A percentile compares a stretch with the other conserved stretches of the same genome.
Conservation (phyloP, 2,329 filamentous ascomycete genomes). For the Thermothelomyces thermophilus region DNA sequence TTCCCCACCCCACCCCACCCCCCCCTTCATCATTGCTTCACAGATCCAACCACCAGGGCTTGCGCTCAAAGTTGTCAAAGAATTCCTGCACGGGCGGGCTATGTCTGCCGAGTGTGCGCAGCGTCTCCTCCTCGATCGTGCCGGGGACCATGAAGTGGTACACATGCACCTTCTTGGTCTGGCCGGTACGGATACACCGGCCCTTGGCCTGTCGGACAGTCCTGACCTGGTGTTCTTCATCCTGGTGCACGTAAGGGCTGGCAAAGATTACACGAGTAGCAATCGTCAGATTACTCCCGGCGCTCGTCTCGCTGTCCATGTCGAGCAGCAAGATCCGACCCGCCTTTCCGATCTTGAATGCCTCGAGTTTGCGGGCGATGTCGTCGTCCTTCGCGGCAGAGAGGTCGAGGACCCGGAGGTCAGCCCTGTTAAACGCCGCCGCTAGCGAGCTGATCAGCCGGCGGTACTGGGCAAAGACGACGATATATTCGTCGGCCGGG, state of each 20-base stretch:
- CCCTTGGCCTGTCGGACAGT: conserved; percentile 37
- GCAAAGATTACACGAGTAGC: conserved; percentile 40
- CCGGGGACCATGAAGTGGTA: conserved; percentile 35
- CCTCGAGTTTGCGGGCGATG: conserved; percentile 18
- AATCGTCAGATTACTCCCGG: conserved; percentile 36
- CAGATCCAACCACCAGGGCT: conserved; percentile 15
- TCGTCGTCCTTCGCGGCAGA: background rate
- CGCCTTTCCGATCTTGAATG: conserved; percentile 26
- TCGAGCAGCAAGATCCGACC: conserved; percentile 33
- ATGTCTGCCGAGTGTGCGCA: conserved; percentile 11
- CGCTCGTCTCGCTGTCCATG: conserved; percentile 34
- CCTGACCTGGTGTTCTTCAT: conserved; percentile 30
- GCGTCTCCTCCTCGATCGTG: conserved; percentile 37
- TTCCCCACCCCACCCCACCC: no score
- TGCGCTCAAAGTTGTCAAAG: background rate
- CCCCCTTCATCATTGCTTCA: no score
- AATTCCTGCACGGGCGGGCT: background rate
- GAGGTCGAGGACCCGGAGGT: conserved; percentile 6
- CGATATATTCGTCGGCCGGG: conserved; percentile 23
- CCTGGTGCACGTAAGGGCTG: conserved; percentile 29
- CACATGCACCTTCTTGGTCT: conserved; percentile 33
- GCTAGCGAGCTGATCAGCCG: conserved; percentile 27
- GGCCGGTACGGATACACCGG: conserved; percentile 35
- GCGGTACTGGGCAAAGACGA: conserved; percentile 35
- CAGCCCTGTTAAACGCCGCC: background rate